Evolutionary conservation across 495 filamentous ascomycete species (phyloP).

Genomic region (Hyaloscypha bicolor): DNA sequence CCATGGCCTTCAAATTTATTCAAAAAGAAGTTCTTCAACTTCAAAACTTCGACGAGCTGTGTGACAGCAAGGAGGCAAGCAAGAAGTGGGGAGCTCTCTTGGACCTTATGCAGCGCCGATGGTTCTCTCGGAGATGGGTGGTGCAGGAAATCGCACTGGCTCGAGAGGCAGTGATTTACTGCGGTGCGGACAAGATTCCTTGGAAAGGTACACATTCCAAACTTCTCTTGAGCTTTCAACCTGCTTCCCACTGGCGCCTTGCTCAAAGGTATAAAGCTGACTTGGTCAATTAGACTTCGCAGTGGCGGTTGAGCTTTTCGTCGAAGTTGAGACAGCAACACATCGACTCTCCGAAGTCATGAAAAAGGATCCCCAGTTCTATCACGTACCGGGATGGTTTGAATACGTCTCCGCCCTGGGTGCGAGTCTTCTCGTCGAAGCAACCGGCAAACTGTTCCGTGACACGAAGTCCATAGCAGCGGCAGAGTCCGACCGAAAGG

Average conservation of each 20-base stretch:
- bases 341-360: slow-evolving; percentile 8
- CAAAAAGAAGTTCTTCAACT: slow-evolving; percentile 1
- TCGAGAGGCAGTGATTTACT: slow-evolving; percentile 33
- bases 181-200: slow-evolving; percentile 30
- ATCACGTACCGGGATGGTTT: slow-evolving; percentile 3
- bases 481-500: neutral
- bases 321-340: slow-evolving; percentile 8
- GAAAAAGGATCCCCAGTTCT: slow-evolving; percentile 1
- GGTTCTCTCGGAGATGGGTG: slow-evolving; percentile 41
- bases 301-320: slow-evolving; percentile 19
- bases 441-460: slow-evolving; percentile 37
- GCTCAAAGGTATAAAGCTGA: neutral
- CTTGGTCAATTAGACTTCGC: slow-evolving; percentile 27
- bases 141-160: slow-evolving; percentile 43
- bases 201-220: slow-evolving; percentile 21
- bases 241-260: no score
- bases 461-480: neutral
- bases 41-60: slow-evolving; percentile 25
- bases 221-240: neutral
- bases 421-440: slow-evolving; percentile 40
- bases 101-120: slow-evolving; percentile 35
- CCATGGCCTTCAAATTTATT: slow-evolving; percentile 15
- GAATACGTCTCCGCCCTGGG: slow-evolving; percentile 36
- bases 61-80: slow-evolving; percentile 5
- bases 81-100: slow-evolving; percentile 35